Percentiles rank a stretch among this genome's conserved stretches.
These are phyloP conservation scores for Mycena belliarum DNA, from an alignment of 768 basidiomycete species.

Conservation along the genomic window DNA sequence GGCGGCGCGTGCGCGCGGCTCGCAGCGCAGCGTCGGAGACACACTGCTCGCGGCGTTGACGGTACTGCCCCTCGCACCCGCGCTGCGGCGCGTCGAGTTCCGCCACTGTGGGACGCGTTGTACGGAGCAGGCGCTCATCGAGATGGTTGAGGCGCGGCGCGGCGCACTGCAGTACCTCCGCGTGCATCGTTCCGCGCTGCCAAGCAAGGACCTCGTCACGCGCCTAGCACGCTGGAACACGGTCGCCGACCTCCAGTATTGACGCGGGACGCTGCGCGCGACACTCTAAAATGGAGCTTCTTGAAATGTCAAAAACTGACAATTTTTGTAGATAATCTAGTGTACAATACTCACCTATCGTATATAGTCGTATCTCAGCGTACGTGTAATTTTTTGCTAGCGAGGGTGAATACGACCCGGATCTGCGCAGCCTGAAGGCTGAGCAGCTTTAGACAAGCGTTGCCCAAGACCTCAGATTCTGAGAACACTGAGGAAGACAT, in stretches of 20 bases:
- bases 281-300: too few species aligned
- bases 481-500: too few species aligned
- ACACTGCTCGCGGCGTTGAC: conserved; percentile 2
- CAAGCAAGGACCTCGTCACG: conserved; percentile 6
- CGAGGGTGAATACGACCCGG: too few species aligned
- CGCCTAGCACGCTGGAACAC: conserved; percentile 2
- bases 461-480: too few species aligned
- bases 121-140: conserved; percentile 16
- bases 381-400: not conserved
- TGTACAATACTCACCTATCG: not conserved
- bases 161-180: conserved; percentile 13
- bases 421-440: too few species aligned
- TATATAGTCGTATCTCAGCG: not conserved
- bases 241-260: conserved; percentile 13
- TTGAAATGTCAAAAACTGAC: not conserved
- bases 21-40: conserved; percentile 15
- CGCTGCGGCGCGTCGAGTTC: conserved; percentile 17
- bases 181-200: conserved; percentile 13
- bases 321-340: not conserved
- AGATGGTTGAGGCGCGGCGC: conserved; percentile 10
- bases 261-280: not conserved
- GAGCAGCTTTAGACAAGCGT: too few species aligned
- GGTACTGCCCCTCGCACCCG: not conserved
- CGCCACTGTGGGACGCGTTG: conserved; percentile 18
- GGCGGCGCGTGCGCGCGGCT: conserved; percentile 2